Percentiles rank a stretch among this genome's conserved stretches.
These are phyloP conservation scores for Purshia tridentata DNA, from an alignment of 306 rosid genomes.

Conservation along the genomic window DNA sequence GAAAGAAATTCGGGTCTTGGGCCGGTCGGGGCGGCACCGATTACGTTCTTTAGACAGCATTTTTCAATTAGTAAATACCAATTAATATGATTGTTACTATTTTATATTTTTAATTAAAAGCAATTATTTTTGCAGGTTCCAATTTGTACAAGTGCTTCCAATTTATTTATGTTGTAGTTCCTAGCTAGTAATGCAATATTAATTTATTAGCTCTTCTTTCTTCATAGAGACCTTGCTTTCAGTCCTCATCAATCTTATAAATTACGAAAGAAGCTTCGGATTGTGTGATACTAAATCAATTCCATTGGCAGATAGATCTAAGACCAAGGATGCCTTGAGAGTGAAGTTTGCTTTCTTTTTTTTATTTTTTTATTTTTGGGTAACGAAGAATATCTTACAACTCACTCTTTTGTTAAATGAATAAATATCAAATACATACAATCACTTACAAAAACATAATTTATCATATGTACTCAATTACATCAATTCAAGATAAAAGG, in stretches of 20 bases:
- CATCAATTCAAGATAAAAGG: too few relatives aligned
- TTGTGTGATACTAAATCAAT: not conserved
- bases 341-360: not conserved
- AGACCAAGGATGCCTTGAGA: not conserved
- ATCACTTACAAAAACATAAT: too few relatives aligned
- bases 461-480: too few relatives aligned
- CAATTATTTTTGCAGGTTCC: not conserved
- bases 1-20: not conserved
- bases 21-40: too few relatives aligned
- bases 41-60: not conserved
- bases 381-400: too few relatives aligned
- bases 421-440: too few relatives aligned
- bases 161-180: not conserved
- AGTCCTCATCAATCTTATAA: not conserved
- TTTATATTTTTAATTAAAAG: not conserved
- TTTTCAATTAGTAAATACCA: conserved; percentile 13
- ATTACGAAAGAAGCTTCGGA: not conserved
- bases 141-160: not conserved
- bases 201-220: not conserved
- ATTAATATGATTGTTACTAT: conserved; percentile 5
- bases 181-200: conserved; percentile 6
- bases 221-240: not conserved
- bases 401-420: too few relatives aligned
- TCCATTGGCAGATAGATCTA: conserved; percentile 3
- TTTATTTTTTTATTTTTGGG: not conserved